Percentiles rank a stretch among this genome's conserved stretches.
phyloP scores from a whole-genome alignment of 345 rosid genomes.

The Pugionium dolabratum region DNA sequence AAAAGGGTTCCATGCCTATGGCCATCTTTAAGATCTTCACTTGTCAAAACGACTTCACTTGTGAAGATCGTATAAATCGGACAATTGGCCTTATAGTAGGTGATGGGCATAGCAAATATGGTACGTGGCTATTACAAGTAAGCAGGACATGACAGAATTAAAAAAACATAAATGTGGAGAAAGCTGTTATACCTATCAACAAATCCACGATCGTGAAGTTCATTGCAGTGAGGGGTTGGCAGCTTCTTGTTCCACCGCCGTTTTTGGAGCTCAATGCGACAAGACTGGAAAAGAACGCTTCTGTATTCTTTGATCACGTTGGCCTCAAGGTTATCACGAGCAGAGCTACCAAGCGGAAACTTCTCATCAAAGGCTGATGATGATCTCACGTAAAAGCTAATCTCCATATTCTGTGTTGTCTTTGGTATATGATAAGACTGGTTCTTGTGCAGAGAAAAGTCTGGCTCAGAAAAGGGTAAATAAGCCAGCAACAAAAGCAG shows the following conservation, averaged over 20 bases:
- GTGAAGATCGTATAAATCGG: slow-evolving; percentile 2
- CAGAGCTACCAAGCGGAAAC: slow-evolving; percentile 68
- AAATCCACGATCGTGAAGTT: slow-evolving; percentile 60
- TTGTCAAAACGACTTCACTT: not conserved
- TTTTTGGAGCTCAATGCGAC: slow-evolving; percentile 74
- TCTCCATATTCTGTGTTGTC: slow-evolving; percentile 65
- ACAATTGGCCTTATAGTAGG: not conserved
- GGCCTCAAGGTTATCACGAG: slow-evolving; percentile 62
- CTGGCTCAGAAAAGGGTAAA: slow-evolving; percentile 73
- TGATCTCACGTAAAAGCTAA: slow-evolving; percentile 73
- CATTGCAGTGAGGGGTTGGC: slow-evolving; percentile 76
- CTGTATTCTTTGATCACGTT: slow-evolving; percentile 72
- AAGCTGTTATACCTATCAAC: slow-evolving; percentile 53
- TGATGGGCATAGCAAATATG: slow-evolving; percentile 11
- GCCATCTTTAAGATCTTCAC: slow-evolving; percentile 9
- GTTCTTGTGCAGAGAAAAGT: slow-evolving; percentile 67
- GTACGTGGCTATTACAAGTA: not conserved
- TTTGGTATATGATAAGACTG: slow-evolving; percentile 60
- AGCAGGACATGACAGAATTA: slow-evolving; percentile 12
- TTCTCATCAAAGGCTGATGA: slow-evolving; percentile 62
- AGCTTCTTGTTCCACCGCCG: slow-evolving; percentile 74
- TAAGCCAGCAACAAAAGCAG: slow-evolving; percentile 73
- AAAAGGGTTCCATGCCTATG: not conserved
- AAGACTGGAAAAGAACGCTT: slow-evolving; percentile 62
- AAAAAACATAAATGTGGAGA: not conserved